These are phyloP conservation scores for Rhizopus sp. DNA, from an alignment of 371 early-diverging fungal genomes.

Conservation along the genomic window DNA sequence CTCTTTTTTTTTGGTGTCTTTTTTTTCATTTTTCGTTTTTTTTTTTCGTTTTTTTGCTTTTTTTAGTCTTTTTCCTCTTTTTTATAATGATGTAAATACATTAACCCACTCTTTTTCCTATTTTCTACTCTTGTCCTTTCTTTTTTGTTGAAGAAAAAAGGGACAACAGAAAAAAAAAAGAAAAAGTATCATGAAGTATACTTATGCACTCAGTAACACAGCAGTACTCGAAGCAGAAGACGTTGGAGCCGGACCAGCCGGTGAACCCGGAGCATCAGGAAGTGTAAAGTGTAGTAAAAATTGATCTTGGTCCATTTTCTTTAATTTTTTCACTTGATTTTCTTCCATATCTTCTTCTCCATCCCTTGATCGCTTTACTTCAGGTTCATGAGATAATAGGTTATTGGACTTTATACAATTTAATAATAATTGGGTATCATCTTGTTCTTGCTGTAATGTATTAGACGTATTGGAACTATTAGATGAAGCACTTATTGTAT, in stretches of 20 bases:
- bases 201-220: constrained; percentile 29
- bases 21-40: no score
- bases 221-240: constrained; percentile 17
- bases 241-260: constrained; percentile 32
- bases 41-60: no score
- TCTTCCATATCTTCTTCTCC: not conserved
- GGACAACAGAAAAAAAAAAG: no score
- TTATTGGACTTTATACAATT: constrained; percentile 1
- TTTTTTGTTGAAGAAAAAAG: no score
- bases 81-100: no score
- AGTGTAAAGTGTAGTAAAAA: constrained; percentile 9
- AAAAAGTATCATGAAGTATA: not conserved
- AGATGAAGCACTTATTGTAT: constrained; percentile 8
- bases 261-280: constrained; percentile 25
- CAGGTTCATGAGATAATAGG: constrained; percentile 20
- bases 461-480: not conserved
- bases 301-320: constrained; percentile 8
- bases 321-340: constrained; percentile 2
- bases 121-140: no score
- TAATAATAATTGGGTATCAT: constrained; percentile 7
- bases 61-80: no score
- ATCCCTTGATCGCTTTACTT: constrained; percentile 14
- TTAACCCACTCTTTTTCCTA: no score
- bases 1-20: no score
- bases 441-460: constrained; percentile 10